phyloP scores from a whole-genome alignment of 1,284 basidiomycete genomes.

The Amylostereum chailletii region DNA sequence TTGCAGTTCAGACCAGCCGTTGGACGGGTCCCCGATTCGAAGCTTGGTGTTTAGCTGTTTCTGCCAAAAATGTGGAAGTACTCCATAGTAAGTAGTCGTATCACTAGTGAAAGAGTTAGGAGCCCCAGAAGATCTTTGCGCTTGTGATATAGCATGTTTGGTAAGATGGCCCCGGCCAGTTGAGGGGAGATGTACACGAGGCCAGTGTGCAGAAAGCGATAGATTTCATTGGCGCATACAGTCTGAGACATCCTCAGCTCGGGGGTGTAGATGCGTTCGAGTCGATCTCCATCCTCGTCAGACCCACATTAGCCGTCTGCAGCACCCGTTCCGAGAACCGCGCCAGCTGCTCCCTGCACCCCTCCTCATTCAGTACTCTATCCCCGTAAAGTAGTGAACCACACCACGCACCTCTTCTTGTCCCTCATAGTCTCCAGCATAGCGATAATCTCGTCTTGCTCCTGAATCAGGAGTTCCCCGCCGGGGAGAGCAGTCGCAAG shows the following conservation, averaged over 20 bases:
- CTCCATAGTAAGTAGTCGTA: too few species aligned
- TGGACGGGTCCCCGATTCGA: too few species aligned
- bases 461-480: conserved; percentile 52
- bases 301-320: conserved; percentile 9
- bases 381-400: neutral
- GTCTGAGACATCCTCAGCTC: conserved; percentile 4
- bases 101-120: too few species aligned
- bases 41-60: too few species aligned
- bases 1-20: too few species aligned
- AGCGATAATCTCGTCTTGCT: conserved; percentile 56
- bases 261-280: conserved; percentile 44
- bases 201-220: too few species aligned
- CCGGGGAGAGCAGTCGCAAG: conserved; percentile 48
- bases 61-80: too few species aligned
- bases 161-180: too few species aligned
- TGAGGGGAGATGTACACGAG: too few species aligned
- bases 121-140: too few species aligned
- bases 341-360: conserved; percentile 28
- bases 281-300: conserved; percentile 38
- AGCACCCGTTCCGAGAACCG: conserved; percentile 28
- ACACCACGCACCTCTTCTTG: conserved; percentile 41
- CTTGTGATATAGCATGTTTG: too few species aligned
- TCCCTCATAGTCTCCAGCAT: conserved; percentile 53
- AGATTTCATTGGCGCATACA: too few species aligned
- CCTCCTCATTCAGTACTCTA: neutral